Evolutionary conservation across 306 rosid genomes (phyloP).

Genomic region (Vicia sativa): DNA sequence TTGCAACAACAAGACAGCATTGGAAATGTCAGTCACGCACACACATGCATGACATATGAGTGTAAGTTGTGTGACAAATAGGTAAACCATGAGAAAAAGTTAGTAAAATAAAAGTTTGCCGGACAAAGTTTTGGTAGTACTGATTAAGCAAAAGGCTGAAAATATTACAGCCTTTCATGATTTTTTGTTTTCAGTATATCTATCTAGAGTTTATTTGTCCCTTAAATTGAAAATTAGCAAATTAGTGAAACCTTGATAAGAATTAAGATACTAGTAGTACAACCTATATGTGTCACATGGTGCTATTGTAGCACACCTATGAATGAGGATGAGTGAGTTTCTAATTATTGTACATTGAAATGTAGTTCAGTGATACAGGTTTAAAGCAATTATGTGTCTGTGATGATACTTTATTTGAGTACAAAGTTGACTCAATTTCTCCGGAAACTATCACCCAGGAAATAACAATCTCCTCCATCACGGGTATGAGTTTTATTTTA

Average conservation of each 20-base stretch:
- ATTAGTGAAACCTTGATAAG: not conserved
- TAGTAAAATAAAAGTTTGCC: slow-evolving; percentile 20
- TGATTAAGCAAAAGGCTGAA: not conserved
- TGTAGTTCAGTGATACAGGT: not conserved
- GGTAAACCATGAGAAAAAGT: slow-evolving; percentile 10
- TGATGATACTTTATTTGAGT: not conserved
- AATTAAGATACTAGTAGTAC: not conserved
- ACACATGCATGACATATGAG: slow-evolving; percentile 36
- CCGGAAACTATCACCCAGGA: no score
- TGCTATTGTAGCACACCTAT: slow-evolving; percentile 1
- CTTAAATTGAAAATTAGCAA: not conserved
- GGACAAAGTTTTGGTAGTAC: slow-evolving; percentile 32
- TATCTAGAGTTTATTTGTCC: slow-evolving; percentile 7
- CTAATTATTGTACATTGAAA: not conserved
- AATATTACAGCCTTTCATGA: slow-evolving; percentile 7
- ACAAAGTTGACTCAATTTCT: no score
- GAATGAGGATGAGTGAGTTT: not conserved
- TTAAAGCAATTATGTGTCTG: not conserved
- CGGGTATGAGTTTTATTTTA: no score
- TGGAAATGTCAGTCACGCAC: slow-evolving; percentile 54
- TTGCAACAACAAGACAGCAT: slow-evolving; percentile 44
- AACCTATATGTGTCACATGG: not conserved
- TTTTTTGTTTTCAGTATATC: slow-evolving; percentile 6
- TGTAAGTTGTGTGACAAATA: slow-evolving; percentile 32
- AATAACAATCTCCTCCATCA: no score